Base-by-base conservation (phyloP, 805 yeast species). In the Sugiyamaella chiloensis region DNA sequence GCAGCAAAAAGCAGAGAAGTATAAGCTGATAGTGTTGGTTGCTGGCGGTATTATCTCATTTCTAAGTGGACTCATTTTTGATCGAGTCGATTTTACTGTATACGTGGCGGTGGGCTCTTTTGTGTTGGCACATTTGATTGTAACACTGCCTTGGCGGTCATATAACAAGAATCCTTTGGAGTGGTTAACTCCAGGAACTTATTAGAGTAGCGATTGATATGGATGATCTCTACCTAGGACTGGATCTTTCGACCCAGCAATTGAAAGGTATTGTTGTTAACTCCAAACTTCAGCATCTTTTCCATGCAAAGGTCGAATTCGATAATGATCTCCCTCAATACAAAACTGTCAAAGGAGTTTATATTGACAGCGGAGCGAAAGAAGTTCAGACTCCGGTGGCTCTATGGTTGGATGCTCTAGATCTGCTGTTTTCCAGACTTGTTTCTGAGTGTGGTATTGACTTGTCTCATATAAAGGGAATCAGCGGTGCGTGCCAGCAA, bases 201-300 rank as follows among this genome's bases (percentile, higher is more conserved):
- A 39, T 19, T 45, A 31, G 36, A 19, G 5, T 3, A 14, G 4
- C 9, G 7, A 11, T 31, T 39, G 39, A 35, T 4, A 36, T 16
- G 2, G 21, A 19, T 12, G 41, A 24, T 23, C 24, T 29, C 42
- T 50, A 31, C 24, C 40, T 44, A 51, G 96, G 96, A 1, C 79
- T 88, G 58, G 97, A 90, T 63, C 72, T 90, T 23, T 87, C 96
- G 1, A 89, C 96, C 12, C 97, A 89, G 62, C 96, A 88, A 60
- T 68, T 90, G 57, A 89, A 89, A 64, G 76, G 86, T 39, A 75
- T 88, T 36, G 82, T 83, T 21, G 78, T 86, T 26, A 70, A 80
- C 61, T 73, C 69, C 8, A 57, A 69, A 7, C 68, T 88, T 47
- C 66, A 73, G 30, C 80, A 80, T 23, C 70, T 78, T 24, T 66